Evolutionary conservation across 2,329 filamentous ascomycete species (phyloP), one percentile per base, ranked within the genome.

Genomic region (Claviceps sorghi): DNA sequence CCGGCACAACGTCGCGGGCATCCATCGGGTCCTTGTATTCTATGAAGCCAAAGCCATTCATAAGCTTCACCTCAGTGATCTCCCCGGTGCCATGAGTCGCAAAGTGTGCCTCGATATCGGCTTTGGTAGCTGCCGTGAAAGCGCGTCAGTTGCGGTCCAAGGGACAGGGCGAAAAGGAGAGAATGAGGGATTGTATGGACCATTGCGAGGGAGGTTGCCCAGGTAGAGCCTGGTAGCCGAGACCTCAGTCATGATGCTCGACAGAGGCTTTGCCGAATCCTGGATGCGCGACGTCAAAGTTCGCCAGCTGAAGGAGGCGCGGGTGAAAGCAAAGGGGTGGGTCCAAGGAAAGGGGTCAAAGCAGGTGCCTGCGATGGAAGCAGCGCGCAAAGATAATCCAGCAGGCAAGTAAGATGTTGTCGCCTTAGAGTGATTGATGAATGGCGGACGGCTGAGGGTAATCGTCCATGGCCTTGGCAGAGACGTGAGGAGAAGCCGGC

Each of bases 31-130:
- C 93, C 72, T 96, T 94, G 72, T 97, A 98, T 72, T 98, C 93
- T 68, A 98, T 95, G 76, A 98, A 98, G 68, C 93, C 93, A 67
- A 98, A 98, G 65, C 93, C 93, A 68, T 95, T 97, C 93, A 98
- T 98, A 58, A 98, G 82, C 77, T 98, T 98, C 75, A 98, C 91
- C 75, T 98, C 93, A 61, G 86, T 93, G 68, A 98, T 97, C 69
- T 95, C 89, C 69, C 93, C 93, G 62, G 89, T 91, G 67, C 91
- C 93, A 82, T 96, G 89, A 65, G 83, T 88, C 69, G 84, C 84
- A 74, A 98, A 98, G 72, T 97, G 91, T 64, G 83, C 82, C 74
- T 97, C 90, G 69, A 98, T 86, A 69, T 98, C 91, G 71, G 87
- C 83, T 77, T 97, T 97, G 72, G 90, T 96, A 74, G 88, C 90